Evolutionary conservation across 345 rosid genomes (phyloP).

Genomic region (Fremontodendron californicum): DNA sequence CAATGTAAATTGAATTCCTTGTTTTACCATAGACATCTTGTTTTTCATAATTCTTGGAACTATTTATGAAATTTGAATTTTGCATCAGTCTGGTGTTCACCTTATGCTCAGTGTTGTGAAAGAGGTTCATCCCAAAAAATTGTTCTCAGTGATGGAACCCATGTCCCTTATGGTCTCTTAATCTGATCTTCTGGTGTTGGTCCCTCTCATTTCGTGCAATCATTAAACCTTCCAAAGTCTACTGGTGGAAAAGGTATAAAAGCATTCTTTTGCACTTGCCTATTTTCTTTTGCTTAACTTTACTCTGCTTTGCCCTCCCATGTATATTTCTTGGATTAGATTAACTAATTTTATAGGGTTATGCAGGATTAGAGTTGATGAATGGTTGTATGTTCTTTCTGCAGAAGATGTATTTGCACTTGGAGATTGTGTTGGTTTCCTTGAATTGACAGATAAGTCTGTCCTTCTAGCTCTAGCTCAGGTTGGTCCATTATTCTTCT

Average conservation of each 20-base stretch:
- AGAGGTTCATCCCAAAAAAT: conserved; percentile 46
- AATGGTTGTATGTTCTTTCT: no score
- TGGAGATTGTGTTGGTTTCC: conserved; percentile 72
- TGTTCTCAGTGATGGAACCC: conserved; percentile 52
- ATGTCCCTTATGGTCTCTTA: conserved; percentile 76
- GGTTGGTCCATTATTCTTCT: conserved; percentile 21
- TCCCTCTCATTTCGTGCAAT: conserved; percentile 56
- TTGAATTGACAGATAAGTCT: conserved; percentile 56
- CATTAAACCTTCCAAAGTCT: conserved; percentile 52
- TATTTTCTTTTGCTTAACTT: background rate
- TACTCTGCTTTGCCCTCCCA: background rate
- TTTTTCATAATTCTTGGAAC: background rate
- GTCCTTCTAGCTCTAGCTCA: conserved; percentile 74
- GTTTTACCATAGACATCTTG: background rate
- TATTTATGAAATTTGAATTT: conserved; percentile 9
- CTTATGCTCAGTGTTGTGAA: conserved; percentile 54
- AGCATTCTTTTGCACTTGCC: background rate
- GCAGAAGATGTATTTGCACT: no score
- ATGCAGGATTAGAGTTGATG: no score
- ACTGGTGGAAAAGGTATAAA: conserved; percentile 66
- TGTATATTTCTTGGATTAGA: background rate
- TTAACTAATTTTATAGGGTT: background rate
- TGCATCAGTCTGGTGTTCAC: conserved; percentile 40
- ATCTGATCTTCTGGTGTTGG: conserved; percentile 98
- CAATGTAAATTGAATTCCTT: conserved; percentile 32